Evolutionary conservation across 2,329 filamentous ascomycete species (phyloP), one percentile per base, ranked within the genome.

Genomic region (Xylariaceae sp.): DNA sequence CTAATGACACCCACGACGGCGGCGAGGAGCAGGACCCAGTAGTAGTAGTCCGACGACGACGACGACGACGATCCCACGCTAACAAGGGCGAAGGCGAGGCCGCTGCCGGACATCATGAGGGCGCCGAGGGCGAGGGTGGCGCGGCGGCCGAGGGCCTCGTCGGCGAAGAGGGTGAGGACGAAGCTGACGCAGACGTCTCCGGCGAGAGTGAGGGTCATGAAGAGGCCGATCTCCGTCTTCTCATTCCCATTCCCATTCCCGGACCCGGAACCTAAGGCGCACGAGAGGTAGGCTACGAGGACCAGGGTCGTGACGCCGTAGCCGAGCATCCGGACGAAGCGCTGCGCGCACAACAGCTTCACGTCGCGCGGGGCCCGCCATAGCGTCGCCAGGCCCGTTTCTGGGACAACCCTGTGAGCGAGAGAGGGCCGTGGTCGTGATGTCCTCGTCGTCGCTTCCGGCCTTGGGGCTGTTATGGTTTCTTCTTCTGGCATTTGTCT

Each of bases 171-270:
- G 0, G 78, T 78, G 32, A 83, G 64, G 15, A 75, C 26, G 41
- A 81, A 71, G 51, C 76, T 80, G 44, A 82, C 72, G 29, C 66
- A 52, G 3, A 74, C 68, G 55, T 83, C 79, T 17, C 78, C 79
- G 11, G 68, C 61, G 12, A 83, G 59, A 0, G 79, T 83, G 46
- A 81, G 55, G 0, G 76, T 81, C 78, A 83, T 82, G 60, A 83
- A 83, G 1, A 81, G 59, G 3, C 78, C 79, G 43, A 77, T 74
- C 21, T 61, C 62, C 0, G 68, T 63, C 41, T 76, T 66, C 1
- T 73, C 67, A 29, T 73, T 65, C 7, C 60, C 65, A 1, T 81
- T 62, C 2, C 61, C 64, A 11, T 65, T 63, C n/a, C n/a, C n/a
- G n/a, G n/a, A n/a, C n/a, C n/a, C n/a, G n/a, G n/a, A n/a, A n/a